Evolutionary conservation across 2,329 filamentous ascomycete species (phyloP), one percentile per base, ranked within the genome.

Genomic region (Epichloe aotearoae): DNA sequence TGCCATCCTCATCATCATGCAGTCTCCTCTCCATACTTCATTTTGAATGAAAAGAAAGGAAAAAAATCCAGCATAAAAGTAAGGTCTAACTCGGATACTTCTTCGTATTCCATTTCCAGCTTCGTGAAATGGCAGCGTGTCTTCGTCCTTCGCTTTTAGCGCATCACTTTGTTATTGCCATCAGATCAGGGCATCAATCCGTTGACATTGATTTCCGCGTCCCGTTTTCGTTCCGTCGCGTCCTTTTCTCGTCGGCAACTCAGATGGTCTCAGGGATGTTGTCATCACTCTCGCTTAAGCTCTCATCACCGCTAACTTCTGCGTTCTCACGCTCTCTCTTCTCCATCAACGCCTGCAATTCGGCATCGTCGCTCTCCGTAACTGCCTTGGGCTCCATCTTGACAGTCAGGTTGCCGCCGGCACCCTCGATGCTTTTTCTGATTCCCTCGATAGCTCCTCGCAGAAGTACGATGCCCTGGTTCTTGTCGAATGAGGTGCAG

Each of bases 381-480:
- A 98, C 93, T 4, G 94, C 93, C 82, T 97, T 97, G 59, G 93
- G 93, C 62, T 93, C 90, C 93, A 98, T 98, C 82, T 94, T 95
- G 61, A 96, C 85, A 42, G 84, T 79, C 64, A 91, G 85, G 64
- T 81, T 82, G 54, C 93, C 93, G 50, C 86, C 86, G 1, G 86
- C 79, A 44, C 70, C 75, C 65, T 83, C 80, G 65, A 98, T 98
- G 68, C 78, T 89, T 63, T 73, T 78, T 61, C 85, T 79, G 61
- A 98, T 90, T 61, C 90, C 87, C 62, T 86, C 76, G 60, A 98
- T 98, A 17, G 93, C 88, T 64, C 88, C 84, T 69, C 95, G 88
- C 59, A 98, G 74, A 55, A 84, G 80, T 55, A 82, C 73, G 62
- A 98, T 95, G 53, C 93, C 93, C 48, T 83, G 74, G 56, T 71